phyloP scores from a whole-genome alignment of 2,329 filamentous ascomycete species.

The Raffaelea deltoideospora region DNA sequence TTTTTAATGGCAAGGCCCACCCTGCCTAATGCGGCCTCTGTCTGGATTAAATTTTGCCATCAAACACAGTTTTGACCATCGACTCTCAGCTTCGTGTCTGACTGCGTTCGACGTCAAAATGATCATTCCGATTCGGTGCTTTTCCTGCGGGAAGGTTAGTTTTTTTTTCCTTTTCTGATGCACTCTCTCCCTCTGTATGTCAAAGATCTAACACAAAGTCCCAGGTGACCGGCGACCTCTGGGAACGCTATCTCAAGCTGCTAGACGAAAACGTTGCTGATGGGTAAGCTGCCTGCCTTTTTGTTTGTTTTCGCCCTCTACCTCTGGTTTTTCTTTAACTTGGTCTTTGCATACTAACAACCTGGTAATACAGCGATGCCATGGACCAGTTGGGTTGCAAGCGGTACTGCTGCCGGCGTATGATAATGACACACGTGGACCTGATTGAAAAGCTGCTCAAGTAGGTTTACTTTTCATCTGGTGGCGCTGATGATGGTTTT shows the following conservation, averaged over 20 bases:
- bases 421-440: slow-evolving; percentile 99
- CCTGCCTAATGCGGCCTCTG: neutral
- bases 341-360: neutral
- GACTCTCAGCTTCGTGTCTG: neutral
- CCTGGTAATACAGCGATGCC: slow-evolving; percentile 54
- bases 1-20: neutral
- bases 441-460: slow-evolving; percentile 95
- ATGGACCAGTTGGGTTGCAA: slow-evolving; percentile 91
- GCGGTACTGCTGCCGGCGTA: slow-evolving; percentile 95
- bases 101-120: slow-evolving; percentile 29
- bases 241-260: slow-evolving; percentile 86
- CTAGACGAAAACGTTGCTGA: slow-evolving; percentile 65
- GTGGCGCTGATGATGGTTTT: neutral
- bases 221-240: slow-evolving; percentile 91
- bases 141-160: slow-evolving; percentile 93
- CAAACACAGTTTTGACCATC: neutral
- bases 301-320: neutral
- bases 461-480: slow-evolving; percentile 31
- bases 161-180: neutral
- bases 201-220: slow-evolving; percentile 4
- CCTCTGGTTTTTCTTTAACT: neutral
- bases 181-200: neutral
- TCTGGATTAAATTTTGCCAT: neutral
- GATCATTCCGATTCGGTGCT: slow-evolving; percentile 98
- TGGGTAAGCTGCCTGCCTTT: slow-evolving; percentile 37